Base-by-base conservation (phyloP, 345 rosid genomes). In the Laguncularia racemosa region DNA sequence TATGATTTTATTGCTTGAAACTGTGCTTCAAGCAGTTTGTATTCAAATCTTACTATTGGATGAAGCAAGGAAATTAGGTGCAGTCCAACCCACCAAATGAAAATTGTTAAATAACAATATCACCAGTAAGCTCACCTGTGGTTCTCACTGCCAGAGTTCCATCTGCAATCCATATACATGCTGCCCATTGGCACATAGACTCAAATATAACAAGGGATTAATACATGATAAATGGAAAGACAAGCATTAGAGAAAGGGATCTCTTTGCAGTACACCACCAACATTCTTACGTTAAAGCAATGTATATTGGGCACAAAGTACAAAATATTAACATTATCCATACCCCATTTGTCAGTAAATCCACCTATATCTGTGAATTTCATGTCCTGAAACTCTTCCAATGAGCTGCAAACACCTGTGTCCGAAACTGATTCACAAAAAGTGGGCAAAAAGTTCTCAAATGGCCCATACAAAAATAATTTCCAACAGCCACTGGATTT, bases 91-190 rank as follows among this genome's bases (percentile, higher is more conserved):
- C 11, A 33, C 40, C 40, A 33, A 33, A 33, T 33, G 40, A 33
- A 33, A 9, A 28, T 21, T 16, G 3, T 17, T 14, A 14, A 6
- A 46, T 7, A 18, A 21, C 18, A 1, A 59, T 4, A 2, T 12
- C 23, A 55, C 12, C 13, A 54, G 5, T 53, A 33, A 78, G 73
- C 84, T 74, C 68, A 91, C 98, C 66, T 43, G 98, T 91, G 20
- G 95, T 88, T 69, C 60, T 80, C 69, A 85, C 71, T 28, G 82
- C 72, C 67, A 91, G 83, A 67, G 76, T 26, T 46, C 88, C 96
- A 88, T 91, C 98, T 91, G 90, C 82, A 68, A 40, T 47, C 60
- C 48, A 63, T 33, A 33, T 33, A 10, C 40, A 52, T 13, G 18
- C 20, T 7, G n/a, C 17, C 11, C 9, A 23, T 53, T 6, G 46